Percentiles rank a stretch among this genome's conserved stretches.
These are phyloP conservation scores for Cerioporus squamosus DNA, from an alignment of 1,284 basidiomycete genomes.

Conservation along the genomic window DNA sequence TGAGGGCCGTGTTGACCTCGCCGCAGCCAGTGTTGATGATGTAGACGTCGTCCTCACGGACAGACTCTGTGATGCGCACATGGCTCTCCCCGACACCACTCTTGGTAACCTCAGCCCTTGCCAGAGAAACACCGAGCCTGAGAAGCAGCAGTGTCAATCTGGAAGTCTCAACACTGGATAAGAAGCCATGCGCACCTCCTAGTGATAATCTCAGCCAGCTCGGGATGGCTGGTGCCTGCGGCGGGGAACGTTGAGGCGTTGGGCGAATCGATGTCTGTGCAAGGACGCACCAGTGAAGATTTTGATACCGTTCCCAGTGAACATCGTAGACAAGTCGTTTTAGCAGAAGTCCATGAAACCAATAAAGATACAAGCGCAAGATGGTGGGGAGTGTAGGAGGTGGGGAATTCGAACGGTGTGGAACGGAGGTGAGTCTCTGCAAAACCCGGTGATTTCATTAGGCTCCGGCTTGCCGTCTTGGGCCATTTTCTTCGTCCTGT, in stretches of 20 bases:
- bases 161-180: neutral
- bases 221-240: slow-evolving; percentile 91
- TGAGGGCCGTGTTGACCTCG: slow-evolving; percentile 86
- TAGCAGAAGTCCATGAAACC: slow-evolving; percentile 32
- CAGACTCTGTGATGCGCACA: slow-evolving; percentile 93
- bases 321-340: slow-evolving; percentile 46
- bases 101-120: slow-evolving; percentile 83
- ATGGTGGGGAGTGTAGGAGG: slow-evolving; percentile 13
- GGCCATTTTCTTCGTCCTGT: slow-evolving; percentile 5
- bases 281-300: slow-evolving; percentile 83
- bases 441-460: slow-evolving; percentile 2
- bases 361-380: slow-evolving; percentile 36
- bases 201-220: slow-evolving; percentile 93
- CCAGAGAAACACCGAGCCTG: slow-evolving; percentile 86
- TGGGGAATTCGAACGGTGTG: slow-evolving; percentile 3
- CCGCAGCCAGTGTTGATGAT: slow-evolving; percentile 96
- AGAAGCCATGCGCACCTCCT: slow-evolving; percentile 64
- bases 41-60: slow-evolving; percentile 98
- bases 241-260: slow-evolving; percentile 9
- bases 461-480: slow-evolving; percentile 8
- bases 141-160: neutral
- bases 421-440: no score
- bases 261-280: slow-evolving; percentile 8
- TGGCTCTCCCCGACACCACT: slow-evolving; percentile 93
- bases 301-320: slow-evolving; percentile 87